A percentile compares a stretch with the other conserved stretches of the same genome.
Conservation (phyloP, 306 rosid genomes). For the Delonix regia region DNA sequence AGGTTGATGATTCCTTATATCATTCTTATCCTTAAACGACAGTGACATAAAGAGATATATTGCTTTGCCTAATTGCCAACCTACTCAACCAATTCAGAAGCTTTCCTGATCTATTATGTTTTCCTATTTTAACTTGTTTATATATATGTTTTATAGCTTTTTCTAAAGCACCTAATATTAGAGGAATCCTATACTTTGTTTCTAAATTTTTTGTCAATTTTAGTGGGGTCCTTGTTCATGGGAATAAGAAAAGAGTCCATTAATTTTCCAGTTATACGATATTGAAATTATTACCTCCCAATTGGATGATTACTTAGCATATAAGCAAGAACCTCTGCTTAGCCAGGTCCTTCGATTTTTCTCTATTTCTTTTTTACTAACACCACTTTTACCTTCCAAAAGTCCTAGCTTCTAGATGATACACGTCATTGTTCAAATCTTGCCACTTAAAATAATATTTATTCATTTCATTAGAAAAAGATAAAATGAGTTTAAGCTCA, state of each 20-base stretch:
- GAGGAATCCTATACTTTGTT: slow-evolving; percentile 7
- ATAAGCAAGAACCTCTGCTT: neutral
- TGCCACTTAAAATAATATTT: slow-evolving; percentile 7
- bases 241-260: no score
- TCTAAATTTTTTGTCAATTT: neutral
- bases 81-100: neutral
- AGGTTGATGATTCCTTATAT: neutral
- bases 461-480: slow-evolving; percentile 10
- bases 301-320: neutral
- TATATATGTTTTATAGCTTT: neutral
- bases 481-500: slow-evolving; percentile 5
- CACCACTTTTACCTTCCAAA: neutral
- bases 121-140: neutral
- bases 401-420: slow-evolving; percentile 30
- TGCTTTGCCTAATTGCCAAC: neutral
- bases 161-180: neutral
- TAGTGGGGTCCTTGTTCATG: slow-evolving; percentile 36
- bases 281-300: neutral
- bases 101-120: neutral
- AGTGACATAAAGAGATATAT: neutral
- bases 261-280: neutral
- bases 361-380: neutral
- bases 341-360: neutral
- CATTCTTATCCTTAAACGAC: slow-evolving; percentile 60
- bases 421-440: slow-evolving; percentile 39